Evolutionary conservation across 225 moss, liverwort and hornwort species (phyloP), one percentile per base, ranked within the genome.

Genomic region (Physcomitrium patens): DNA sequence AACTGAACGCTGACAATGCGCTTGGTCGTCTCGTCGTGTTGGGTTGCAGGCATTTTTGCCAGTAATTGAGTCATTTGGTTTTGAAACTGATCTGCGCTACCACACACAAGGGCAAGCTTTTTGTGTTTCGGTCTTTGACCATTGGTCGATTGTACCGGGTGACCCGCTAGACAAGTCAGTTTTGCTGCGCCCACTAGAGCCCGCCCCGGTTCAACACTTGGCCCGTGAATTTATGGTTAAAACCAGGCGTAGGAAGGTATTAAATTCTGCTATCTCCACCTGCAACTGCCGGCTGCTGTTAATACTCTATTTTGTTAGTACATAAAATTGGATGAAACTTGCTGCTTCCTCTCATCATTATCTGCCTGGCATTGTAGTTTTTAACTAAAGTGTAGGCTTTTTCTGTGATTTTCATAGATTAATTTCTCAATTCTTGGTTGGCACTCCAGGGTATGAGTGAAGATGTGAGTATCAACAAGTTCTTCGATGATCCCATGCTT

Each of bases 101-200:
- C 97, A 99, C 47, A 99, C 97, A 10, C 97, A 99, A 85, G 94
- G 97, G 41, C 97, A 95, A 71, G 97, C 97, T 19, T 99, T 99
- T 75, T 94, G 94, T 74, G 42, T 93, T 43, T 93, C 93, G 17
- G 93, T 99, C 17, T 93, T 99, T 54, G 99, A 99, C 72, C 99
- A 99, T 68, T 99, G 99, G 99, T 99, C 95, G 24, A 99, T 95
- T 42, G 95, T 99, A 9, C 95, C 99, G 8, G 95, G 99, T 60
- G 95, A 93, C 22, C 99, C 99, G 65, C 91, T 99, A 22, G 99
- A 95, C 69, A 99, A 99, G 80, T 95, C 99, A 12, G 93, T 95
- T 68, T 80, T 92, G 16, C 75, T 99, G 27, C 84, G 91, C 28
- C 91, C 91, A 14, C 56, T 91, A 70, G 88, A 91, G 44, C 91